Base-by-base conservation (phyloP, 106 monocot genomes). In the Platanthera guangdongensis region DNA sequence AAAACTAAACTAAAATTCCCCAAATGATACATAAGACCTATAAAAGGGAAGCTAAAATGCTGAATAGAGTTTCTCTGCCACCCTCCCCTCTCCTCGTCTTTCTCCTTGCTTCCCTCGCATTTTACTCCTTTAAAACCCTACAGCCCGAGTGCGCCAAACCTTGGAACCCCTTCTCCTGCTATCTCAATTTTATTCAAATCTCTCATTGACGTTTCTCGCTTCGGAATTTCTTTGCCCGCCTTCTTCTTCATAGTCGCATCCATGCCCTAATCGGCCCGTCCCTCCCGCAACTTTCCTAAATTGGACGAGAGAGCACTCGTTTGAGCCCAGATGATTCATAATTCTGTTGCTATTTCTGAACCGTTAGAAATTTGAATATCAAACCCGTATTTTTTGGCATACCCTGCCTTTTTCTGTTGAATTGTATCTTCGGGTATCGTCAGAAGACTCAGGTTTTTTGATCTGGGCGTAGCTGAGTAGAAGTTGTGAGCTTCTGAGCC, bases 101-200 rank as follows among this genome's bases (percentile, higher is more conserved):
- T 14, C 54, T 12, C 22, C 47, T 51, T 21, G n/a, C 74, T 75
- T 80, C 74, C 74, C 79, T 79, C 73, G 50, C 73, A 51, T 80
- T 64, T 80, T 50, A 21, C 53, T 74, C 52, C 80, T 68, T 80
- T 80, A 52, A 74, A 80, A 67, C 80, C 80, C 80, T 80, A 78
- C 78, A 74, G 11, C 7, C 63, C 60, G 25, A 54, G 51, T 25
- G 59, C 57, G 32, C 51, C 22, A 78, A 75, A 18, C 77, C 80
- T 73, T 79, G 75, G 57, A 51, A 75, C 13, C 57, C 2, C 70
- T 7, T 71, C 57, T 10, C 60, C 51, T 62, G 57, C 59, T 50
- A 57, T 16, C 52, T 39, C 47, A 13, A 64, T 45, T 64, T 47
- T 9, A 15, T 53, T n/a, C 15, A 7, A 30, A 1, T 14, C 1